Evolutionary conservation across 352 stramenopile species (phyloP).

Genomic region (Globisporangium ultimum): DNA sequence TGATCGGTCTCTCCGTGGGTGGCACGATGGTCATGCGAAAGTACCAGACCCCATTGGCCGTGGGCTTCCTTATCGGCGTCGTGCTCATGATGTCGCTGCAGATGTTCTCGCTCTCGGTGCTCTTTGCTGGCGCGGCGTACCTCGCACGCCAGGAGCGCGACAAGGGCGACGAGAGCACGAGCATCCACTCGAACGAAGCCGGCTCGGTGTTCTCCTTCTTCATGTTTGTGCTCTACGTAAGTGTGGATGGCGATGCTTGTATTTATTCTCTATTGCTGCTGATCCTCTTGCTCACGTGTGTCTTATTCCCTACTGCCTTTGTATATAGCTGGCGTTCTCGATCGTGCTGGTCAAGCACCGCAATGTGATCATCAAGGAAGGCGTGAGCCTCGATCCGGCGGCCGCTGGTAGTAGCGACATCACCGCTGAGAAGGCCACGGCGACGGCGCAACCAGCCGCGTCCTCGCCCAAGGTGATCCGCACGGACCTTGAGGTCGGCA

Average conservation of each 20-base stretch:
- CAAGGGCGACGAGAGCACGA: slow-evolving; percentile 48
- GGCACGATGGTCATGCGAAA: slow-evolving; percentile 89
- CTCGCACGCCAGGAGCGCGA: slow-evolving; percentile 62
- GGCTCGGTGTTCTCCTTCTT: slow-evolving; percentile 83
- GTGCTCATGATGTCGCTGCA: slow-evolving; percentile 90
- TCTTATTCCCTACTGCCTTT: neutral
- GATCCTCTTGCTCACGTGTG: slow-evolving; percentile 1
- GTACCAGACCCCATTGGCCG: slow-evolving; percentile 81
- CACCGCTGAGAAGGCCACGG: slow-evolving; percentile 48
- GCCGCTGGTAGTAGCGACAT: slow-evolving; percentile 14
- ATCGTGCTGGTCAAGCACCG: slow-evolving; percentile 73
- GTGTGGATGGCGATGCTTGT: slow-evolving; percentile 11
- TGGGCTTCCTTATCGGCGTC: slow-evolving; percentile 89
- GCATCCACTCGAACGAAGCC: slow-evolving; percentile 75
- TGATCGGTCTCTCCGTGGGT: slow-evolving; percentile 74
- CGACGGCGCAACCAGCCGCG: slow-evolving; percentile 17
- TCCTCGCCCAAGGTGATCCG: slow-evolving; percentile 64
- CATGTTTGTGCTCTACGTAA: slow-evolving; percentile 86
- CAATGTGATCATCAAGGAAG: slow-evolving; percentile 82
- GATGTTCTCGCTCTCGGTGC: slow-evolving; percentile 80
- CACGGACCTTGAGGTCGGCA: slow-evolving; percentile 56
- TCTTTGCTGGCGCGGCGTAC: slow-evolving; percentile 72
- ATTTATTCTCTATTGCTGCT: neutral
- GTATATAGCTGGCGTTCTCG: slow-evolving; percentile 51
- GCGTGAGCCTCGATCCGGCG: slow-evolving; percentile 32